Evolutionary conservation across 106 monocot genomes (phyloP), one percentile per base, ranked within the genome.

Genomic region (Agapanthus africanus): DNA sequence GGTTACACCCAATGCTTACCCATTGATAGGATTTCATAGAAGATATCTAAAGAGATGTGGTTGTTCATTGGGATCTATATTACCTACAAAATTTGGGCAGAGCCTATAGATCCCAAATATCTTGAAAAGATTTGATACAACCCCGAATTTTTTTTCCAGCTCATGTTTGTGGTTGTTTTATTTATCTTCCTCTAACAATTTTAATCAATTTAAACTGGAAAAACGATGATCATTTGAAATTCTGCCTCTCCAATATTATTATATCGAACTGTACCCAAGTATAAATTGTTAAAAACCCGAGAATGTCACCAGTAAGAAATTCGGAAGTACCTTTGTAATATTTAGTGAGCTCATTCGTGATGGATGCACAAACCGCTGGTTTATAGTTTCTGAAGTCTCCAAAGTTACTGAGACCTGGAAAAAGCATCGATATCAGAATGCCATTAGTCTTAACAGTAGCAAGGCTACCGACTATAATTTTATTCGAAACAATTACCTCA

Each of bases 381-480:
- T 79, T 36, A 99, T 85, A 47, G 78, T 87, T 87, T 99, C 97
- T 57, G 83, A 84, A 54, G 71, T 92, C 73, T 99, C 97, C 75
- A 99, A 69, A 50, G 92, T 90, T 67, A 92, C 67, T 59, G 84
- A 86, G 15, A 99, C 87, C 97, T 99, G 72, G 0, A 32, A 62
- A 42, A 79, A 32, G 16, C 1, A 33, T 18, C 2, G 41, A 18
- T 16, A 37, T 19, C 5, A 41, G 54, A 60, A 37, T 30, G 38
- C 30, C 44, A 15, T 67, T 37, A 31, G 42, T 27, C n/a, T 57
- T n/a, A 56, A 26, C 7, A 18, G 8, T 4, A 8, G 56, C 3
- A 27, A n/a, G n/a, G n/a, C n/a, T n/a, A n/a, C n/a, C n/a, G n/a
- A 62, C 33, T 7, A 31, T 44, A 15, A 51, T 9, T 32, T 37